phyloP scores from a whole-genome alignment of 345 rosid species.

The Populus nigra region DNA sequence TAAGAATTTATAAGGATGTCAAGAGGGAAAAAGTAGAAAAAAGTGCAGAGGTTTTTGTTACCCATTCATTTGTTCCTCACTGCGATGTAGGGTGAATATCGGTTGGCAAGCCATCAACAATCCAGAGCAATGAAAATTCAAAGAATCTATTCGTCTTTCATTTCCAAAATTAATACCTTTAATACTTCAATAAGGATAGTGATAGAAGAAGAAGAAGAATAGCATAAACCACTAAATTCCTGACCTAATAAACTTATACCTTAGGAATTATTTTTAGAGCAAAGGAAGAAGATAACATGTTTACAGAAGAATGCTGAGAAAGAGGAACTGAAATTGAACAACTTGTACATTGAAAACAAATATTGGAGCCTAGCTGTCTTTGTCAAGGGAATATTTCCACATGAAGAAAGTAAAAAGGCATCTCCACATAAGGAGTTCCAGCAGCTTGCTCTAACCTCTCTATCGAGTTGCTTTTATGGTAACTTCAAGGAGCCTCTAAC shows the following conservation, averaged over 20 bases:
- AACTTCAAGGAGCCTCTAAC: neutral
- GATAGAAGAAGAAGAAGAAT: slow-evolving; percentile 3
- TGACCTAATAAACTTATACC: slow-evolving; percentile 5
- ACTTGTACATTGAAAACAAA: slow-evolving; percentile 8
- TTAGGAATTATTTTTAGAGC: neutral
- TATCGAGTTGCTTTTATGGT: neutral
- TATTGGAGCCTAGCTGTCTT: slow-evolving; percentile 8
- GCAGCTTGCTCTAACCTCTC: slow-evolving; percentile 3
- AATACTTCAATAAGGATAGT: neutral
- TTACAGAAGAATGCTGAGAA: neutral
- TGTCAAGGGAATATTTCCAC: slow-evolving; percentile 24
- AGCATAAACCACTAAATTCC: slow-evolving; percentile 2
- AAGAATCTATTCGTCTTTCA: slow-evolving; percentile 18
- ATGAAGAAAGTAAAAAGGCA: slow-evolving; percentile 5
- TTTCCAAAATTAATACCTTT: neutral
- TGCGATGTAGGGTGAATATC: neutral
- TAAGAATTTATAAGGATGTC: neutral
- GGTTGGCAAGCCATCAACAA: slow-evolving; percentile 7
- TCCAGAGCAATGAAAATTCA: slow-evolving; percentile 3
- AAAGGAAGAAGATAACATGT: neutral
- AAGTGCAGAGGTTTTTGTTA: neutral
- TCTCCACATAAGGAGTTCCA: neutral
- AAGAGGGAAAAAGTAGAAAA: neutral
- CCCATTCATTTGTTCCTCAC: neutral
- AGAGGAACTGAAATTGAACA: neutral